A percentile compares a stretch with the other conserved stretches of the same genome.
These are phyloP conservation scores for Stemphylium vesicarium DNA, from an alignment of 2,329 filamentous ascomycete genomes.

Conservation along the genomic window DNA sequence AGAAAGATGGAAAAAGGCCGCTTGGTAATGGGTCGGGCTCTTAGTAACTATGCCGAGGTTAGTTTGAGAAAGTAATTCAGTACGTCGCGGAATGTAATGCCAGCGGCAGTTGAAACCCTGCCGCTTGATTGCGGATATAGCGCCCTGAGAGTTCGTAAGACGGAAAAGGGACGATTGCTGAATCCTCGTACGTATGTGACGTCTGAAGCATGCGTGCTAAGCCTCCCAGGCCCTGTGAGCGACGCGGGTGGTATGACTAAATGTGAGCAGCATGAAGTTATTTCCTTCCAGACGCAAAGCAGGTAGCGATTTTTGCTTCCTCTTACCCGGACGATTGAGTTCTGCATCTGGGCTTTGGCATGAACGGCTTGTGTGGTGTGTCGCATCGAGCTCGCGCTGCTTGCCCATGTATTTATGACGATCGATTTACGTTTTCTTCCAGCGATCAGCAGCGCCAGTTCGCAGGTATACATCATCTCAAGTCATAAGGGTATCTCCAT, in stretches of 20 bases:
- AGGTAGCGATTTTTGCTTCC: too few relatives aligned
- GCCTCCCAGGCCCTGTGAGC: too few relatives aligned
- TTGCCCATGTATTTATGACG: constrained; percentile 3
- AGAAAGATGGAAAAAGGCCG: background rate
- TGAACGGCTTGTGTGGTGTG: background rate
- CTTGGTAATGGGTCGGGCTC: background rate
- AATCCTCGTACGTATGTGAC: too few relatives aligned
- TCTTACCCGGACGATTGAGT: too few relatives aligned
- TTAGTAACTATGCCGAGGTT: background rate
- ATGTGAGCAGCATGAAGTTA: background rate
- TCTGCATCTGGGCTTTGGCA: too few relatives aligned
- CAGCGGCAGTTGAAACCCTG: too few relatives aligned
- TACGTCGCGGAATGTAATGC: too few relatives aligned
- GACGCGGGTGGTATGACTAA: background rate
- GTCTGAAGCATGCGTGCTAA: too few relatives aligned
- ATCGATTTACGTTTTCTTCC: constrained; percentile 2
- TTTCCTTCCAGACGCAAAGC: background rate
- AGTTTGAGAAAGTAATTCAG: too few relatives aligned
- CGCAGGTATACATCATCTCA: background rate
- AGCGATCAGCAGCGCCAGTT: constrained; percentile 1
- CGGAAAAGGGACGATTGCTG: too few relatives aligned
- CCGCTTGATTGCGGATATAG: too few relatives aligned
- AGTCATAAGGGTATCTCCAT: background rate
- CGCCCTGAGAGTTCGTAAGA: too few relatives aligned
- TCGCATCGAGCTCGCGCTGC: background rate